phyloP scores from a whole-genome alignment of 2,329 filamentous ascomycete genomes.

The Pestalotiopsis sp. region DNA sequence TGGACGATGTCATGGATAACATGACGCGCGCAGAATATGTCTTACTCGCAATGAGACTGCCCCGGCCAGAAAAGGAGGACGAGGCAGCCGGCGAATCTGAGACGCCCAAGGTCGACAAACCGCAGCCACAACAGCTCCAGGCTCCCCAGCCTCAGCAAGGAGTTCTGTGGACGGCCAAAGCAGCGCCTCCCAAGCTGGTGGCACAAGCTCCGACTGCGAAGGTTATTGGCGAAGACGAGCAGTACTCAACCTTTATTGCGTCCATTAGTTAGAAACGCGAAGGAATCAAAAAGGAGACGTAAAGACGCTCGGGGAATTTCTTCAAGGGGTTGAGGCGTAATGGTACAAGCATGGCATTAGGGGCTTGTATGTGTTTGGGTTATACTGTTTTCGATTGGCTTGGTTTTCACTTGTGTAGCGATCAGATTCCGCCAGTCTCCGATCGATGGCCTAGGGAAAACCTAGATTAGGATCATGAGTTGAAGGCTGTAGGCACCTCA shows the following conservation, averaged over 20 bases:
- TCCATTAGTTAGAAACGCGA: slow-evolving; percentile 35
- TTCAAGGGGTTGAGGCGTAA: not conserved
- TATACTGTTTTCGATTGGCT: not conserved
- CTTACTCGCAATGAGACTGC: slow-evolving; percentile 67
- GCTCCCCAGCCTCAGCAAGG: slow-evolving; percentile 19
- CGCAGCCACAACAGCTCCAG: slow-evolving; percentile 19
- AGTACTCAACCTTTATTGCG: slow-evolving; percentile 49
- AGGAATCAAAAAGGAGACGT: not conserved
- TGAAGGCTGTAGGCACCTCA: too few species aligned
- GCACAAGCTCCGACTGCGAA: slow-evolving; percentile 26
- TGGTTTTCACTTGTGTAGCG: too few species aligned
- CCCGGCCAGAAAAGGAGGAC: slow-evolving; percentile 44
- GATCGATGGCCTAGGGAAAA: too few species aligned
- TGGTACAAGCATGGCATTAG: not conserved
- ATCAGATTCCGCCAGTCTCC: too few species aligned
- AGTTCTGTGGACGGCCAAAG: slow-evolving; percentile 39
- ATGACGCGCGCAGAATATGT: slow-evolving; percentile 71
- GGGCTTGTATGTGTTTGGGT: not conserved
- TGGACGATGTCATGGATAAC: slow-evolving; percentile 72
- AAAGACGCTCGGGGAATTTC: not conserved
- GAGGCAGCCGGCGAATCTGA: slow-evolving; percentile 32
- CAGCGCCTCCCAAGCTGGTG: slow-evolving; percentile 16
- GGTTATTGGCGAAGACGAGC: slow-evolving; percentile 43
- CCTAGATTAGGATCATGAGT: too few species aligned
- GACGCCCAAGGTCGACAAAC: slow-evolving; percentile 28